Evolutionary conservation across 1,284 basidiomycete species (phyloP).

Genomic region (Psilocybe mexicana): DNA sequence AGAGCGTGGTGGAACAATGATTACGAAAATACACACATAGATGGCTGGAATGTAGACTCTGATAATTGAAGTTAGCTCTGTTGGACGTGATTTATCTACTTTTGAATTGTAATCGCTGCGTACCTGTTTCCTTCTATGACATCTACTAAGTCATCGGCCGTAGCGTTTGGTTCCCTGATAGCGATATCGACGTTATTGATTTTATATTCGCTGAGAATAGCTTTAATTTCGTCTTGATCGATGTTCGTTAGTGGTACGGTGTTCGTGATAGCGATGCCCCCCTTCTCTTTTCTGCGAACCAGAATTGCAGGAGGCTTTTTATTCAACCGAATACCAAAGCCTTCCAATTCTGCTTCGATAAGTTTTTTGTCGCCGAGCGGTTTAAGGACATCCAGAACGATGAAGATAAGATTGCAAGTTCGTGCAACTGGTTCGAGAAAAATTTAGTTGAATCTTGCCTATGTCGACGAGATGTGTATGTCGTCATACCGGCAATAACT

Average conservation of each 20-base stretch:
- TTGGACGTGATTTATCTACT: background rate
- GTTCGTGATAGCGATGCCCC: constrained; percentile 91
- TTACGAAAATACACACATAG: constrained; percentile 58
- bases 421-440: constrained; percentile 69
- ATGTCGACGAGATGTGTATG: constrained; percentile 12
- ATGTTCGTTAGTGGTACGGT: constrained; percentile 97
- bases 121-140: constrained; percentile 92
- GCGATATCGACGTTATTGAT: constrained; percentile 91
- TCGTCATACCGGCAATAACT: constrained; percentile 80
- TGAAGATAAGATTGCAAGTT: constrained; percentile 98
- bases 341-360: constrained; percentile 92
- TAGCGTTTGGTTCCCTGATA: constrained; percentile 92
- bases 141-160: constrained; percentile 97
- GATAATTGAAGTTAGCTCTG: constrained; percentile 19
- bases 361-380: constrained; percentile 93
- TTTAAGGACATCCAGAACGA: constrained; percentile 97
- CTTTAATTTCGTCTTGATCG: constrained; percentile 94
- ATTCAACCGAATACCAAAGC: constrained; percentile 96
- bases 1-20: background rate
- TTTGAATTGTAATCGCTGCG: constrained; percentile 6
- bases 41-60: constrained; percentile 94
- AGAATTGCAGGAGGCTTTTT: constrained; percentile 91
- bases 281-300: constrained; percentile 93
- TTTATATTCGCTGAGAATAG: constrained; percentile 92
- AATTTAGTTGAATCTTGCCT: constrained; percentile 17